A percentile compares a stretch with the other conserved stretches of the same genome.
phyloP scores from a whole-genome alignment of 352 stramenopile species.

The Lagenidium giganteum region DNA sequence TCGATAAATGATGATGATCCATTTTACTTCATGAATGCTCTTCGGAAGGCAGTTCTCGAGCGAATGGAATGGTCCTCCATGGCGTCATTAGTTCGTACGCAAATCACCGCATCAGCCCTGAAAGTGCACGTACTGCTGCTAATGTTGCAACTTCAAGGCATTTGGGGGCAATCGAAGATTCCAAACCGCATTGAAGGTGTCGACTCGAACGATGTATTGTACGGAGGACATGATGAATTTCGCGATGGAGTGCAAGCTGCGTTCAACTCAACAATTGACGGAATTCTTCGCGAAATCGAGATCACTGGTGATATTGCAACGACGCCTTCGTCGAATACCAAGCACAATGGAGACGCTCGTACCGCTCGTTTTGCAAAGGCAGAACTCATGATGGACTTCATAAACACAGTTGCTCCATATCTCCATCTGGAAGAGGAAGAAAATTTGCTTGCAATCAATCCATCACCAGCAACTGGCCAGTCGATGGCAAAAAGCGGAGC shows the following conservation, averaged over 20 bases:
- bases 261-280: constrained; percentile 49
- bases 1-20: constrained; percentile 74
- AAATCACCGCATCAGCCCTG: constrained; percentile 12
- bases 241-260: constrained; percentile 31
- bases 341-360: not conserved
- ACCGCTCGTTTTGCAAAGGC: constrained; percentile 6
- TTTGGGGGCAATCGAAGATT: constrained; percentile 52
- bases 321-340: not conserved
- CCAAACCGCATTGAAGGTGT: constrained; percentile 34
- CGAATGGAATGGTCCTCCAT: constrained; percentile 25
- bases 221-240: constrained; percentile 58
- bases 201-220: constrained; percentile 85
- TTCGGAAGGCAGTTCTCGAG: constrained; percentile 67
- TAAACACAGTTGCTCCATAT: constrained; percentile 2
- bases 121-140: constrained; percentile 37
- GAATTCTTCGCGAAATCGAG: constrained; percentile 46
- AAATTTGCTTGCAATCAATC: no score
- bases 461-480: no score
- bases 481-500: constrained; percentile 7
- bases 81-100: not conserved
- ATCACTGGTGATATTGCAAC: not conserved
- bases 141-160: constrained; percentile 45
- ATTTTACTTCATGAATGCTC: constrained; percentile 83
- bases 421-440: constrained; percentile 14
- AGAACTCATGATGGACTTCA: constrained; percentile 14